Percentiles rank a stretch among this genome's conserved stretches.
phyloP scores from a whole-genome alignment of 371 early-diverging fungal genomes.

The Dentiscutata heterogama region DNA sequence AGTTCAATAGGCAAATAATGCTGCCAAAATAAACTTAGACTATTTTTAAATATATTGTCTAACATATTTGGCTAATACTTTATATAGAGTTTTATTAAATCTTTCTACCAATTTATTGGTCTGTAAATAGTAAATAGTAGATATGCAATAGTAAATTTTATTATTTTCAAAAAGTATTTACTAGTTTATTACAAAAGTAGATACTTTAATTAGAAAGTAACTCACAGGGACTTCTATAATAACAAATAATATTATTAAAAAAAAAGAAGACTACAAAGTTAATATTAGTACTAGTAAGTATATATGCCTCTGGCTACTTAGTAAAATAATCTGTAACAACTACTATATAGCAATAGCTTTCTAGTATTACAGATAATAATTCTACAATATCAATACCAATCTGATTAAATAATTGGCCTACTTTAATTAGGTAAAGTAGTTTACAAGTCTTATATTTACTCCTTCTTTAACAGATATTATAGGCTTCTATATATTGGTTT shows the following conservation, averaged over 20 bases:
- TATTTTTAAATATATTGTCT: background rate
- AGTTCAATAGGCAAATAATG: background rate
- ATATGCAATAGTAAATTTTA: background rate
- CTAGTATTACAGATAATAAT: conserved; percentile 47
- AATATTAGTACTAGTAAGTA: too few relatives aligned
- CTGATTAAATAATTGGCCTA: too few relatives aligned
- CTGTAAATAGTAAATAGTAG: background rate
- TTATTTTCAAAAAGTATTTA: background rate
- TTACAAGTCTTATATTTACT: too few relatives aligned
- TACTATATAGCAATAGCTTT: conserved; percentile 56
- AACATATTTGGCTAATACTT: background rate
- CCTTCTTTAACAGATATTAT: too few relatives aligned
- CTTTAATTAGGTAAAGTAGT: too few relatives aligned
- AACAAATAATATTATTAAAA: too few relatives aligned
- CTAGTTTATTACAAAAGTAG: background rate
- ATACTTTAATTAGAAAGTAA: background rate
- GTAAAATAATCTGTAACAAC: conserved; percentile 50
- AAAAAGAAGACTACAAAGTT: too few relatives aligned
- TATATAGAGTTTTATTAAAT: conserved; percentile 48
- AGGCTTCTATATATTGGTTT: background rate
- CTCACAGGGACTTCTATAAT: too few relatives aligned
- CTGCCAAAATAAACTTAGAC: background rate
- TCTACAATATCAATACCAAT: conserved; percentile 59
- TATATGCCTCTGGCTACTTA: too few relatives aligned
- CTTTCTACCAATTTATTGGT: conserved; percentile 44